Evolutionary conservation across 1,139 yeast species (phyloP), one percentile per base, ranked within the genome.

Genomic region (Blastobotrys capitulatus): DNA sequence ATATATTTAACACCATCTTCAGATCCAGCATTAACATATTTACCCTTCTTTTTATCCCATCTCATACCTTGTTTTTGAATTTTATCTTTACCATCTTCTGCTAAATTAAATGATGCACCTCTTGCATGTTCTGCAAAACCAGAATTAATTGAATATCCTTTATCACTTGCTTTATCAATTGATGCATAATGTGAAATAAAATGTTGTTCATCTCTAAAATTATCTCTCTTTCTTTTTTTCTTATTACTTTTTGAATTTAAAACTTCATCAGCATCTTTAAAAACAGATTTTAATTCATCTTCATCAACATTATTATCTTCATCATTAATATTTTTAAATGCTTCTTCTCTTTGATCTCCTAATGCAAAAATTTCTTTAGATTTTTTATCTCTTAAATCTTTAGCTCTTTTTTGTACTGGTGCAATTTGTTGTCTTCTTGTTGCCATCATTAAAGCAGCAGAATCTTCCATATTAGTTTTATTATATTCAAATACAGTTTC

Each of bases 41-140:
- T 89, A 60, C 95, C 95, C 68, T 87, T 85, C 78, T 89, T 89
- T 68, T 80, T 86, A 71, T 92, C 97, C 98, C 98, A 94, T 65
- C 80, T 78, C 78, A 83, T 83, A 43, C 85, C 81, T 57, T 86
- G 92, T 38, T 79, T 77, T 60, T 79, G 81, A 53, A 78, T 78
- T 42, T 62, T 62, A 45, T 69, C 70, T 39, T 60, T 54, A 29
- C 73, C 98, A 61, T 92, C 97, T 50, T 78, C 81, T 50, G 77
- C 83, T 58, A 94, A 73, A 65, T 90, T 97, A 66, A 89, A 90
- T 0, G 96, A 75, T 1, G 96, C 97, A 37, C 75, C 74, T 16
- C 82, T 79, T 0, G 96, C 97, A 52, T 83, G 95, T 54, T 83
- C 86, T 20, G 86, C 85, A 69, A 92, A 92, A 2, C 66, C 67